A percentile compares a stretch with the other conserved stretches of the same genome.
Evolutionary conservation across 139 green algal species (phyloP).

Genomic region (Monoraphidium neglectum): DNA sequence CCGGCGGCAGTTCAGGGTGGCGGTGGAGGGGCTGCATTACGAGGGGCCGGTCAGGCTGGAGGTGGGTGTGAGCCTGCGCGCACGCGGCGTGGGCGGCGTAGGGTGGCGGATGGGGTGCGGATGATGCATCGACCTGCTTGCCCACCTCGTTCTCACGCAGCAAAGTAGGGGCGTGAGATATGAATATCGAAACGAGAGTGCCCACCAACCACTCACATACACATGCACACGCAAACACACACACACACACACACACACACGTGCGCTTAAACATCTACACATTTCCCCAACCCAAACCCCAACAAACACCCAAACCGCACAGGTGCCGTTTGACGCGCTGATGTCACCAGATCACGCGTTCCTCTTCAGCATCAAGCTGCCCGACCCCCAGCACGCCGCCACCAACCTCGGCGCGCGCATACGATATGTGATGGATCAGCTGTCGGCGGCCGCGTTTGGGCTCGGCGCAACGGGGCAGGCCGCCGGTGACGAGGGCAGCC

Average conservation of each 20-base stretch:
- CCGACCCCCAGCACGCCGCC: constrained; percentile 38
- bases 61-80: constrained; percentile 13
- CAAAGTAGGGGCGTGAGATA: neutral
- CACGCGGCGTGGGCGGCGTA: neutral
- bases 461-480: constrained; percentile 2
- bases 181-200: neutral
- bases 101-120: neutral
- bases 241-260: neutral
- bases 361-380: constrained; percentile 54
- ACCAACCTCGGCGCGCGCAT: constrained; percentile 28
- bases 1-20: constrained; percentile 44
- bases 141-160: neutral
- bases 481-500: neutral
- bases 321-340: constrained; percentile 54
- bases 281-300: neutral
- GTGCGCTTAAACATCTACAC: neutral
- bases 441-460: constrained; percentile 19
- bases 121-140: neutral
- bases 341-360: constrained; percentile 59
- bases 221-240: neutral
- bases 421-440: neutral
- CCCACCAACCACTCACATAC: neutral
- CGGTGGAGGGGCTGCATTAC: constrained; percentile 59
- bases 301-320: neutral
- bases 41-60: constrained; percentile 69